A percentile compares a stretch with the other conserved stretches of the same genome.
Evolutionary conservation across 495 filamentous ascomycete genomes (phyloP).

Genomic region (Podospora comata): DNA sequence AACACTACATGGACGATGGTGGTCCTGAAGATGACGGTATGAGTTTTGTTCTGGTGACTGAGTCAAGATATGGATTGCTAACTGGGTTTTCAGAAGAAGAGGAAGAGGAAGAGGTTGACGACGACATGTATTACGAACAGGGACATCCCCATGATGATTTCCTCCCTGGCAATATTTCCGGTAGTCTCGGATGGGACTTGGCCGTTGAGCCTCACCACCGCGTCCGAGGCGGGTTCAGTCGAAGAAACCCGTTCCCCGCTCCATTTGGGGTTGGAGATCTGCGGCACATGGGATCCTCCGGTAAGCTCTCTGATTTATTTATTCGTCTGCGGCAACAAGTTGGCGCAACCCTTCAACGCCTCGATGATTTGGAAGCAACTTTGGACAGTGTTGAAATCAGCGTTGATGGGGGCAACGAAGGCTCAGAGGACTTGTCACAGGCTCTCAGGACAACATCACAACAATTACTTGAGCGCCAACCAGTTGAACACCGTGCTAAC

Average conservation of each 20-base stretch:
- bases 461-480: not conserved
- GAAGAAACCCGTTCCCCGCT: conserved; percentile 33
- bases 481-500: conserved; percentile 7
- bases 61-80: conserved; percentile 16
- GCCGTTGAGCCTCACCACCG: conserved; percentile 39
- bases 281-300: conserved; percentile 37
- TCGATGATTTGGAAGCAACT: not conserved
- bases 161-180: conserved; percentile 35
- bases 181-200: conserved; percentile 48
- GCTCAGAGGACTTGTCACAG: not conserved
- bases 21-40: conserved; percentile 61
- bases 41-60: conserved; percentile 12
- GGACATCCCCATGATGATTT: conserved; percentile 54
- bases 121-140: conserved; percentile 62
- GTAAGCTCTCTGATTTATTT: conserved; percentile 31
- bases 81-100: conserved; percentile 17
- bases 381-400: not conserved
- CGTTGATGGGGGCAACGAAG: not conserved
- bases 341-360: not conserved
- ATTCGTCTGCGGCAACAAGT: not conserved
- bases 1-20: conserved; percentile 67
- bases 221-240: conserved; percentile 31
- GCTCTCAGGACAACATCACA: not conserved
- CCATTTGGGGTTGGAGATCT: conserved; percentile 46
- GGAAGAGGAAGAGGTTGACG: conserved; percentile 68